Base-by-base conservation (phyloP, 768 basidiomycete species). In the Suillus bovinus region DNA sequence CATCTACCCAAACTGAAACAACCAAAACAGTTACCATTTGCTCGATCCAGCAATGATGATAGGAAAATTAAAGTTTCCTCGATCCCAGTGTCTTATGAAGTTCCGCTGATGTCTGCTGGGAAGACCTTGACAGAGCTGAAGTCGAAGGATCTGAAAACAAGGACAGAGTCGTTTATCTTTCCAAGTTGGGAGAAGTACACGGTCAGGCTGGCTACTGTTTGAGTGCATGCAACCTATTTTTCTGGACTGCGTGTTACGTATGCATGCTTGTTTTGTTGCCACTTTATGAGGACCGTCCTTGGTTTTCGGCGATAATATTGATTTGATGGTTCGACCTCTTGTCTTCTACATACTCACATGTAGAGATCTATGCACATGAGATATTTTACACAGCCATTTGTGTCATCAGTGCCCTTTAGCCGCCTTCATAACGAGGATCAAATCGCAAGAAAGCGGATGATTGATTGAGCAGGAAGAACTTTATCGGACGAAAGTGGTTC, bases 151-250 rank as follows among this genome's bases (percentile, higher is more conserved):
- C 71, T 73, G 41, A 76, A 67, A 61, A 71, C 68, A 41, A 73
- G 74, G 70, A 75, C 76, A 20, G 84, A 82, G 72, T 80, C 81
- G 62, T 77, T 83, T 38, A 65, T 77, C 20, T 86, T 83, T 69
- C 86, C 88, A 33, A 83, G 79, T 58, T 90, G 88, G 88, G 87
- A 89, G 70, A 77, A 84, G 62, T 89, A 90, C 70, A 70, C 80
- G 44, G 79, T 88, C 42, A 81, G 79, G 66, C 77, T 72, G 39
- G 72, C 71, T 38, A 74, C 63, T 24, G 64, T 66, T n/a, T 69
- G 67, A 70, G 27, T 17, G 16, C 6, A 39, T 13, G 14, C 4
- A 34, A 31, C 10, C 31, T 55, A 17, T 38, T 38, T 55, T 38
- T 27, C 24, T 6, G 10, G 24, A 38, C 16, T 55, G 54, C 8